These are phyloP conservation scores for Lodderomyces pseudojiufengensis DNA, from an alignment of 1,139 yeast genomes.

Conservation along the genomic window DNA sequence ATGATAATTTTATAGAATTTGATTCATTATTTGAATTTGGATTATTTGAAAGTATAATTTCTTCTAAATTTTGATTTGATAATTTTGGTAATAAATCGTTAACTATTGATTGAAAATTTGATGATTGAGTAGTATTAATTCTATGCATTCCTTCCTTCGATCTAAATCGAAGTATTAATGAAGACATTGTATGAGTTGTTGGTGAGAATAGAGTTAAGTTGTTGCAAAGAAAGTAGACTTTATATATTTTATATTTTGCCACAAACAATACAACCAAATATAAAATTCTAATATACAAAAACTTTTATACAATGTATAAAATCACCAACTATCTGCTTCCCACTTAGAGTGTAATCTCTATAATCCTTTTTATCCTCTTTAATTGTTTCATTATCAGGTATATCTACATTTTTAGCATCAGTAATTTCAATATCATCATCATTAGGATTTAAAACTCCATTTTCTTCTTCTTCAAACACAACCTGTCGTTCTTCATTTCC, in stretches of 20 bases:
- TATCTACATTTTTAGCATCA: background rate
- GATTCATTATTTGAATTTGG: conserved; percentile 26
- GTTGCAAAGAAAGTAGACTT: background rate
- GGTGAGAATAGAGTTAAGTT: too few relatives aligned
- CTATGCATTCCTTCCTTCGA: conserved; percentile 82
- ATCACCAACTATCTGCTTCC: conserved; percentile 10
- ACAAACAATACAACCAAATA: background rate
- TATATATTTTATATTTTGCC: too few relatives aligned
- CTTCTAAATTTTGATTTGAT: conserved; percentile 21
- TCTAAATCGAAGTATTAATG: conserved; percentile 59
- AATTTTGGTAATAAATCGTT: conserved; percentile 40
- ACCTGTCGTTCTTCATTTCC: too few relatives aligned
- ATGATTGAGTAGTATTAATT: conserved; percentile 46
- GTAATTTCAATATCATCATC: conserved; percentile 2
- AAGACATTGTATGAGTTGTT: background rate
- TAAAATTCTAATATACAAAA: conserved; percentile 5
- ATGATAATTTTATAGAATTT: background rate
- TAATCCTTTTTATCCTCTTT: background rate
- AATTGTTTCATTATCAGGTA: background rate
- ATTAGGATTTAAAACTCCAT: background rate
- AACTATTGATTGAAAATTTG: conserved; percentile 48
- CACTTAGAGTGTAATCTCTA: conserved; percentile 2
- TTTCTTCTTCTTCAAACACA: background rate
- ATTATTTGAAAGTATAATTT: conserved; percentile 37
- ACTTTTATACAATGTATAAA: conserved; percentile 12